phyloP scores from a whole-genome alignment of 441 rosid species.

The Syzygium syzygioides region DNA sequence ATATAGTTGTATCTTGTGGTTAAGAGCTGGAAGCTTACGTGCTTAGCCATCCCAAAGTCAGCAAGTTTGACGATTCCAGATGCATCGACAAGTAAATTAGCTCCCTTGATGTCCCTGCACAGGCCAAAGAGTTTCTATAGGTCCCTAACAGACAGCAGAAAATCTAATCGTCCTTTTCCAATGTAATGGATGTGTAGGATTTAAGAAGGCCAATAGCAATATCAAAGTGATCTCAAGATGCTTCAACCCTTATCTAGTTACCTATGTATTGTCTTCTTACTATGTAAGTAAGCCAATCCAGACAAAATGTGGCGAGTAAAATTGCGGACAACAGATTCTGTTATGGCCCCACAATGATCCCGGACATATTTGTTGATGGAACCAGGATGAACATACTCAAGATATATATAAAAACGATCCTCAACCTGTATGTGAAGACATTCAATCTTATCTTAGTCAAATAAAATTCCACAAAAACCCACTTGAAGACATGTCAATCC shows the following conservation, averaged over 20 bases:
- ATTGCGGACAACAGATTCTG: slow-evolving; percentile 82
- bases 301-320: slow-evolving; percentile 91
- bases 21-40: slow-evolving; percentile 39
- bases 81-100: slow-evolving; percentile 94
- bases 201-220: not conserved
- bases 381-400: slow-evolving; percentile 97
- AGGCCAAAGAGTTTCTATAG: not conserved
- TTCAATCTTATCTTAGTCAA: slow-evolving; percentile 4
- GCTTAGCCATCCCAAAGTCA: slow-evolving; percentile 99
- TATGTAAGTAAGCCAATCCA: slow-evolving; percentile 86
- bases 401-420: slow-evolving; percentile 77
- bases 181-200: not conserved
- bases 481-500: not conserved
- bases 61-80: slow-evolving; percentile 94
- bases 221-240: not conserved
- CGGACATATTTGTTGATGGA: slow-evolving; percentile 79
- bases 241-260: slow-evolving; percentile 8
- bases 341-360: slow-evolving; percentile 88
- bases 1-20: not conserved
- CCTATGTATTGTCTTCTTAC: slow-evolving; percentile 89
- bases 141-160: not conserved
- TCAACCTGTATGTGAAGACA: slow-evolving; percentile 45
- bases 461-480: not conserved
- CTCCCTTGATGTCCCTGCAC: slow-evolving; percentile 93
- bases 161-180: not conserved